phyloP scores from a whole-genome alignment of 257 asterid species.

The Ilex asprella region DNA sequence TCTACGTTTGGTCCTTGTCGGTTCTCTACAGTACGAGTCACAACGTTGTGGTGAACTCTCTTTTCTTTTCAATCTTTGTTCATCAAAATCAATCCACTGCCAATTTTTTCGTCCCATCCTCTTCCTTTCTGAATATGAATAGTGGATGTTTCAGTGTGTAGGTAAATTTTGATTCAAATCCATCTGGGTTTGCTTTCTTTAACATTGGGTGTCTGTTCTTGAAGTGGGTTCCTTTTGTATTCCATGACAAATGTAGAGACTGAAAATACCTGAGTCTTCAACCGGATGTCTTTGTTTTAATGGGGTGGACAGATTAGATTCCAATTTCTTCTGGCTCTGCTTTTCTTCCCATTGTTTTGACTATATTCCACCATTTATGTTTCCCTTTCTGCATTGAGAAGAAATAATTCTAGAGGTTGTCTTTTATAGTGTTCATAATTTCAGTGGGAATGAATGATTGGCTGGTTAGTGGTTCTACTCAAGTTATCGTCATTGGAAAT shows the following conservation, averaged over 20 bases:
- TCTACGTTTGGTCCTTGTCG: background rate
- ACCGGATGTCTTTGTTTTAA: background rate
- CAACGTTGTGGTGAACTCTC: background rate
- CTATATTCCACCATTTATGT: background rate
- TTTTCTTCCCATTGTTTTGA: background rate
- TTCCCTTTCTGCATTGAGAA: background rate
- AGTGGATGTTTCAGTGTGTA: conserved; percentile 10
- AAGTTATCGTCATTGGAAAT: no score
- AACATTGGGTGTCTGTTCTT: background rate
- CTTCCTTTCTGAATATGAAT: background rate
- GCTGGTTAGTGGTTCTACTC: no score
- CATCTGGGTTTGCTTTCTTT: conserved; percentile 23
- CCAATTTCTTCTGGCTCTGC: background rate
- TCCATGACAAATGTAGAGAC: background rate
- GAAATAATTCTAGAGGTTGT: conserved; percentile 18
- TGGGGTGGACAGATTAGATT: background rate
- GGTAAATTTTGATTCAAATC: conserved; percentile 12
- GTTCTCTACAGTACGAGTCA: conserved; percentile 9
- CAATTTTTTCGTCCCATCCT: background rate
- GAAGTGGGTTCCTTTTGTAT: background rate
- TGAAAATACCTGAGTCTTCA: conserved; percentile 5
- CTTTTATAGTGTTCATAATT: background rate
- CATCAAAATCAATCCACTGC: background rate
- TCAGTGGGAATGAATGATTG: no score
- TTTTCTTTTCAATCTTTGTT: background rate